Percentiles rank a stretch among this genome's conserved stretches.
Conservation (phyloP, 306 rosid species). For the Cyclanthera cordifolia region DNA sequence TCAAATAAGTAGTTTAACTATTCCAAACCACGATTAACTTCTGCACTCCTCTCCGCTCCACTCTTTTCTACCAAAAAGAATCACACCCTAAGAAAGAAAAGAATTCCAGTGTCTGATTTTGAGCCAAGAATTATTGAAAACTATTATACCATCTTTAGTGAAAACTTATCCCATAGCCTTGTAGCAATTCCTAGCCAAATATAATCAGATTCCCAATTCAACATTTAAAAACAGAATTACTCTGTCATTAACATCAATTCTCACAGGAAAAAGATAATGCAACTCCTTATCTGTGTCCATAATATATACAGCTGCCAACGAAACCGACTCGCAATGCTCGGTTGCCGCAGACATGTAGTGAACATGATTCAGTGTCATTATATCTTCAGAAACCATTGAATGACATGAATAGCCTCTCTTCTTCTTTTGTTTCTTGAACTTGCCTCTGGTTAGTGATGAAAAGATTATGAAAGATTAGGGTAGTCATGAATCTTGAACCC, state of each 20-base stretch:
- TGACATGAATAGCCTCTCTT: neutral
- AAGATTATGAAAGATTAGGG: neutral
- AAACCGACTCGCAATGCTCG: neutral
- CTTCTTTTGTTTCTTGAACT: neutral
- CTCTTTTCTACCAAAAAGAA: too few relatives aligned
- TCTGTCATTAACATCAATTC: neutral
- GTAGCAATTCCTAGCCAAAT: neutral
- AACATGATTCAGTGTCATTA: neutral
- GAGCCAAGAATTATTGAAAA: too few relatives aligned
- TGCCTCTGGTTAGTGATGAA: neutral
- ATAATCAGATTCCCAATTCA: neutral
- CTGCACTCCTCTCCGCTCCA: too few relatives aligned
- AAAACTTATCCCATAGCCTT: neutral
- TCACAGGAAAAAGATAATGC: neutral
- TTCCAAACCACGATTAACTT: too few relatives aligned
- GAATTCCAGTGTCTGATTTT: too few relatives aligned
- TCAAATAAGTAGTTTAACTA: too few relatives aligned
- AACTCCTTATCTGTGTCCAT: neutral
- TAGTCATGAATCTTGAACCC: slow-evolving; percentile 59
- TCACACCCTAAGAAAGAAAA: too few relatives aligned
- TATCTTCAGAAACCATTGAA: neutral
- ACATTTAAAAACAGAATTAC: neutral
- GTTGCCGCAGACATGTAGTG: neutral
- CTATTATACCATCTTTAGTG: neutral
- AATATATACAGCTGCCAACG: neutral